Conservation (phyloP, 192 early-diverging fungal species). For the Irineochytrium annulatum region DNA sequence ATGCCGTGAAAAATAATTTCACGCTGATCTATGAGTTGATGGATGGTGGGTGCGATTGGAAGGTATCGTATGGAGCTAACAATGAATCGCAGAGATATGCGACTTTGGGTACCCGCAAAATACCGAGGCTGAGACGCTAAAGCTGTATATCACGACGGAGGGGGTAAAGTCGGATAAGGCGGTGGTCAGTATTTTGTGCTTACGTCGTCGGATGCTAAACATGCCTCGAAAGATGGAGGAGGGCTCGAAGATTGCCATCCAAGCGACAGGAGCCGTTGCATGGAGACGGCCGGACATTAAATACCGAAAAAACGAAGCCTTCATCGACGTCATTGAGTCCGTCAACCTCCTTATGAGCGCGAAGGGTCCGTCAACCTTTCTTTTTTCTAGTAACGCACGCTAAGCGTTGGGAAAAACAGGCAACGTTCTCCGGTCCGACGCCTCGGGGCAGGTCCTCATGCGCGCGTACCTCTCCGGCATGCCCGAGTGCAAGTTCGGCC, state of each 20-base stretch:
- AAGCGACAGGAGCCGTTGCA: slow-evolving; percentile 84
- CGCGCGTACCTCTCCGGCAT: slow-evolving; percentile 94
- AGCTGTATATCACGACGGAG: slow-evolving; percentile 90
- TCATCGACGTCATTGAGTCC: slow-evolving; percentile 97
- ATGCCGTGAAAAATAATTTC: slow-evolving; percentile 54
- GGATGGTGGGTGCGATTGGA: too few species aligned
- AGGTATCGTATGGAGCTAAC: too few species aligned
- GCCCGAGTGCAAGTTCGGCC: slow-evolving; percentile 93
- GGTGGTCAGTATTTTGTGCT: slow-evolving; percentile 36
- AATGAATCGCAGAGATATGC: too few species aligned
- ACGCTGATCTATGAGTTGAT: slow-evolving; percentile 55
- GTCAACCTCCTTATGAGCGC: slow-evolving; percentile 89
- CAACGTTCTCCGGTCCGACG: slow-evolving; percentile 86
- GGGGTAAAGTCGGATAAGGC: slow-evolving; percentile 75
- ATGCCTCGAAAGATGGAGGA: slow-evolving; percentile 93
- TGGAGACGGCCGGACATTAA: slow-evolving; percentile 93
- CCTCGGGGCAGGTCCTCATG: slow-evolving; percentile 91
- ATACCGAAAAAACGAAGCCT: slow-evolving; percentile 98
- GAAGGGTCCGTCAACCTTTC: too few species aligned
- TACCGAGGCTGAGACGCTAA: slow-evolving; percentile 59
- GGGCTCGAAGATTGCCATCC: slow-evolving; percentile 88
- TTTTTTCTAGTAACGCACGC: neutral
- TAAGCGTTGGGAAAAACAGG: neutral
- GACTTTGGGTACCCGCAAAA: slow-evolving; percentile 85
- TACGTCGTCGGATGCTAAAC: slow-evolving; percentile 62